Conservation (phyloP, 306 rosid species). For the Notholithocarpus densiflorus region DNA sequence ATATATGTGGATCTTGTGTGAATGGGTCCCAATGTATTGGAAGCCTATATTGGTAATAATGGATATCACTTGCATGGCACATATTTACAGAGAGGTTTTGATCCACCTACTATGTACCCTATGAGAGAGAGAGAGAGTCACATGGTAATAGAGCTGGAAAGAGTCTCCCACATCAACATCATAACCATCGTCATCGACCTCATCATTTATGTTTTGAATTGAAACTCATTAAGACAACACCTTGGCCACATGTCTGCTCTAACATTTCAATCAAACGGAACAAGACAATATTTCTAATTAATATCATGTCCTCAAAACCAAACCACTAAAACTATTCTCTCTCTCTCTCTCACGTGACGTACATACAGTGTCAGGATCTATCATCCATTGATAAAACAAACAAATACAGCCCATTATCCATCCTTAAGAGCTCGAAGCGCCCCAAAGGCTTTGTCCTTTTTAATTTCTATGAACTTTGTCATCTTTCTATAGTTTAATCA, state of each 20-base stretch:
- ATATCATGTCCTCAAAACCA: not conserved
- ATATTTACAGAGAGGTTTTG: conserved; percentile 7
- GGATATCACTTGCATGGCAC: conserved; percentile 27
- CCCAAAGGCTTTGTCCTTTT: too few species aligned
- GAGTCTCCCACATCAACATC: conserved; percentile 52
- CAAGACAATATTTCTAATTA: not conserved
- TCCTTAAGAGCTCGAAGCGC: not conserved
- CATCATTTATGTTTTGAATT: conserved; percentile 66
- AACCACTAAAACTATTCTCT: not conserved
- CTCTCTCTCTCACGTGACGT: conserved; percentile 30
- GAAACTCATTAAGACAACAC: not conserved
- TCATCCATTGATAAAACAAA: not conserved
- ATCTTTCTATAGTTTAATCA: too few species aligned
- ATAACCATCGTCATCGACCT: conserved; percentile 37
- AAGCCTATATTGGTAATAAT: conserved; percentile 22
- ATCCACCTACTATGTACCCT: not conserved
- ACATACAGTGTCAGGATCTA: conserved; percentile 10
- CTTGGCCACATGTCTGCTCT: not conserved
- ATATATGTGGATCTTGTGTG: conserved; percentile 5
- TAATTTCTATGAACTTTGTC: too few species aligned
- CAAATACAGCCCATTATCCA: not conserved
- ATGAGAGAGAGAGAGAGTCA: conserved; percentile 28
- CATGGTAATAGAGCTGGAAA: conserved; percentile 50
- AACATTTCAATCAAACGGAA: conserved; percentile 2
- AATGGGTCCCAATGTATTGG: conserved; percentile 13